A percentile compares a stretch with the other conserved stretches of the same genome.
Evolutionary conservation across 163 green algal genomes (phyloP).

Genomic region (Volvox carteri): DNA sequence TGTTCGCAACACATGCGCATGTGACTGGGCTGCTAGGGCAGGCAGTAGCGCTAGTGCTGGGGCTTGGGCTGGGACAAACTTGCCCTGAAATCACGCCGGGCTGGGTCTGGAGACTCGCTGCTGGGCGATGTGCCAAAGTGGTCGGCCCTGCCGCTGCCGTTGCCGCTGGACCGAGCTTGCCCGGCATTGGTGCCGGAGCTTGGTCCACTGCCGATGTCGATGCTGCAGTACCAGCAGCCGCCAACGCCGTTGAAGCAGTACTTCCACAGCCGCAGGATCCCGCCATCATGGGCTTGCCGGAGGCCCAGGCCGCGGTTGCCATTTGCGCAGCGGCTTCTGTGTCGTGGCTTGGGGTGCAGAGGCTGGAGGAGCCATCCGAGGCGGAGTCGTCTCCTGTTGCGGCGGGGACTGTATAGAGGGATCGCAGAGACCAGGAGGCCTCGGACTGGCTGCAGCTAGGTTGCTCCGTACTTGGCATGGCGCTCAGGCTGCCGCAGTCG

Average conservation of each 20-base stretch:
- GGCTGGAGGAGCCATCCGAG: neutral
- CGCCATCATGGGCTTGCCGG: neutral
- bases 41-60: too few relatives aligned
- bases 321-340: slow-evolving; percentile 3
- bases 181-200: neutral
- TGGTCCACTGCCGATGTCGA: neutral
- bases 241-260: neutral
- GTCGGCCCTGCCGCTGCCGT: neutral
- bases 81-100: too few relatives aligned
- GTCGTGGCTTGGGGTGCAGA: slow-evolving; percentile 5
- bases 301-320: neutral
- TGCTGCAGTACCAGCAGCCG: too few relatives aligned
- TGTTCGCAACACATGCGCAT: too few relatives aligned
- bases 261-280: neutral
- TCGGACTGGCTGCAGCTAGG: slow-evolving; percentile 51
- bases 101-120: too few relatives aligned
- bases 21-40: too few relatives aligned
- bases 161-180: neutral
- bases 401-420: neutral
- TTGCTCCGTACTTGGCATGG: slow-evolving; percentile 40
- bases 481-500: slow-evolving; percentile 53
- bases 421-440: slow-evolving; percentile 48
- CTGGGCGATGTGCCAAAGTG: too few relatives aligned
- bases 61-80: too few relatives aligned
- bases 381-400: neutral